Evolutionary conservation across 768 basidiomycete species (phyloP), one percentile per base, ranked within the genome.

Genomic region (Antrodiella citrinella): DNA sequence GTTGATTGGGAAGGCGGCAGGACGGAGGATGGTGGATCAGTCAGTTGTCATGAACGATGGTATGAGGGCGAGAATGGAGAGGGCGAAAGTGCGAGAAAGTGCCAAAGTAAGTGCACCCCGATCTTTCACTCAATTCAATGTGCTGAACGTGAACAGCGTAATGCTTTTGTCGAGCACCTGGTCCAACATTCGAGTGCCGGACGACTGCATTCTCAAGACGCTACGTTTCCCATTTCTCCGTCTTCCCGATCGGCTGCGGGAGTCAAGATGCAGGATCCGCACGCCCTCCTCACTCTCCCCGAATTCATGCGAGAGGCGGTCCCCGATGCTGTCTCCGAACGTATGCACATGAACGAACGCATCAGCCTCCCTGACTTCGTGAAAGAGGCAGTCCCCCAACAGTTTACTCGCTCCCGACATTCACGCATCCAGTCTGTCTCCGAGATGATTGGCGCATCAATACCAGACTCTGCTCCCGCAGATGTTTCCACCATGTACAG

Each of bases 171-270:
- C 9, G 82, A 85, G 49, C 78, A 80, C 51, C 72, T 95, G 2
- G 71, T 81, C 9, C 71, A 75, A 23, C 88, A 88, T 59, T 86
- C 90, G 0, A 72, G 75, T 43, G 76, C 81, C 1, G 82, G 92
- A 19, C 76, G 92, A 49, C 67, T 94, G 30, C 82, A 83, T 48
- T 74, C 76, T 12, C 92, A 96, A 65, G 92, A 95, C 57, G 87
- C 90, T 4, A 65, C 77, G 2, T 73, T 81, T 40, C 71, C 70
- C 26, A 58, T 65, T 13, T 22, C 57, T 48, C 20, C 43, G 11
- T 23, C 52, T 46, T 26, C 52, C 21, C 47, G 53, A 25, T 3
- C 25, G 26, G 44, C 43, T 3, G 44, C 42, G 5, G 48, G 26
- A 13, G 24, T 47, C 2, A 23, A 43, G 35, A 44, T 41, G 11